A percentile compares a stretch with the other conserved stretches of the same genome.
These are phyloP conservation scores for Kwoniella newhampshirensis DNA, from an alignment of 768 basidiomycete genomes.

Conservation along the genomic window DNA sequence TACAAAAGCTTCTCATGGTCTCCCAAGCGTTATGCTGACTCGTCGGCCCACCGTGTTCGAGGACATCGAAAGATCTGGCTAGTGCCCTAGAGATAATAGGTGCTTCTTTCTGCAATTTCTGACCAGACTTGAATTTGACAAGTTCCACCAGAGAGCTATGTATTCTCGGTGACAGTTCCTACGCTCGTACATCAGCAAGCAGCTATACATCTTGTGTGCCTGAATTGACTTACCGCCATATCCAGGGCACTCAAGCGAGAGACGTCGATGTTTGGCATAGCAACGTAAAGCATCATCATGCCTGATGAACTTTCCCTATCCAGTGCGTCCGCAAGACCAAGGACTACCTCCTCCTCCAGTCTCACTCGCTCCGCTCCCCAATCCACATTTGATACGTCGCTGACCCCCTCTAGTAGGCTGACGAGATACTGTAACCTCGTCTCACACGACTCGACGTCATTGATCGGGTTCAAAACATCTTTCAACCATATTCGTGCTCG, in stretches of 20 bases:
- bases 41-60: slow-evolving; percentile 26
- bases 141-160: background rate
- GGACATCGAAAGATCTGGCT: slow-evolving; percentile 14
- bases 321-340: slow-evolving; percentile 1
- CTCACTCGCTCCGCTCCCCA: slow-evolving; percentile 16
- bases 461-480: background rate
- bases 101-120: background rate
- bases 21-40: slow-evolving; percentile 11
- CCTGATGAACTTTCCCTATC: background rate
- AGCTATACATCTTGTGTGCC: background rate
- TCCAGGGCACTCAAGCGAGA: slow-evolving; percentile 16
- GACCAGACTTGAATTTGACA: background rate
- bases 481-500: slow-evolving; percentile 21
- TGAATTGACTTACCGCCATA: slow-evolving; percentile 15
- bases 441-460: no score
- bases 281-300: background rate
- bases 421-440: slow-evolving; percentile 1
- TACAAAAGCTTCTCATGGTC: slow-evolving; percentile 17
- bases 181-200: background rate
- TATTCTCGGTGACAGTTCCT: background rate
- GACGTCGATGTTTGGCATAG: slow-evolving; percentile 9
- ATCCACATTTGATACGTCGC: slow-evolving; percentile 6
- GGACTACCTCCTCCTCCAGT: slow-evolving; percentile 24
- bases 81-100: slow-evolving; percentile 7
- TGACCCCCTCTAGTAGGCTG: slow-evolving; percentile 15